phyloP scores from a whole-genome alignment of 805 yeast genomes.

The Yamadazyma kitorensis region DNA sequence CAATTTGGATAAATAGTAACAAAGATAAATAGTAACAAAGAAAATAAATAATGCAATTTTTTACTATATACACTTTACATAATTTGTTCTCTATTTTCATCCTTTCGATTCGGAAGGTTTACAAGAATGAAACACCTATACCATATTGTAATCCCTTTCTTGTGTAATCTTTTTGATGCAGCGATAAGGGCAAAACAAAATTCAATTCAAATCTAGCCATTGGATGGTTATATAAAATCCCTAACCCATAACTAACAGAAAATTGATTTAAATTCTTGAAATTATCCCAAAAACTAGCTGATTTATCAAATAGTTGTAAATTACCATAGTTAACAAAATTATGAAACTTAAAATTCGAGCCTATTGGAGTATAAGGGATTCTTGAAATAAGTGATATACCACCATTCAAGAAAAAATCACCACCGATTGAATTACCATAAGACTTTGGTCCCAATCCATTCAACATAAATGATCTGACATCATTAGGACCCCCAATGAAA shows the following conservation, averaged over 20 bases:
- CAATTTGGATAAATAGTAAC: conserved; percentile 50
- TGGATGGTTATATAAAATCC: conserved; percentile 53
- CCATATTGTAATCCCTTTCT: conserved; percentile 60
- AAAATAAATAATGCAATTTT: background rate
- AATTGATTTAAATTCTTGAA: conserved; percentile 12
- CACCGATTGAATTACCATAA: conserved; percentile 49
- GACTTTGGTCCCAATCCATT: conserved; percentile 57
- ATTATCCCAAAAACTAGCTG: background rate
- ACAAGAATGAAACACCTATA: conserved; percentile 57
- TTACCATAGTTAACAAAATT: conserved; percentile 48
- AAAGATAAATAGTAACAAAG: background rate
- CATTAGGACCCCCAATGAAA: conserved; percentile 60
- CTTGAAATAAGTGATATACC: conserved; percentile 44
- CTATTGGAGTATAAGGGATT: conserved; percentile 40
- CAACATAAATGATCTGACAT: conserved; percentile 49
- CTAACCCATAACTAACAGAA: conserved; percentile 45
- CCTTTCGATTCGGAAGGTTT: too few species aligned
- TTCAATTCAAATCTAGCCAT: conserved; percentile 58
- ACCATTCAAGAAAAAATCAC: conserved; percentile 46
- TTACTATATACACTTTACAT: background rate
- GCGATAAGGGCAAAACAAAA: conserved; percentile 48
- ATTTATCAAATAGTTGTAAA: conserved; percentile 16
- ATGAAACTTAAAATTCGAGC: conserved; percentile 48
- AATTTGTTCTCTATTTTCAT: background rate
- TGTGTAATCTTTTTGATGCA: conserved; percentile 42